Evolutionary conservation across 768 basidiomycete species (phyloP), one percentile per base, ranked within the genome.

Genomic region (Pleurotus eryngii): DNA sequence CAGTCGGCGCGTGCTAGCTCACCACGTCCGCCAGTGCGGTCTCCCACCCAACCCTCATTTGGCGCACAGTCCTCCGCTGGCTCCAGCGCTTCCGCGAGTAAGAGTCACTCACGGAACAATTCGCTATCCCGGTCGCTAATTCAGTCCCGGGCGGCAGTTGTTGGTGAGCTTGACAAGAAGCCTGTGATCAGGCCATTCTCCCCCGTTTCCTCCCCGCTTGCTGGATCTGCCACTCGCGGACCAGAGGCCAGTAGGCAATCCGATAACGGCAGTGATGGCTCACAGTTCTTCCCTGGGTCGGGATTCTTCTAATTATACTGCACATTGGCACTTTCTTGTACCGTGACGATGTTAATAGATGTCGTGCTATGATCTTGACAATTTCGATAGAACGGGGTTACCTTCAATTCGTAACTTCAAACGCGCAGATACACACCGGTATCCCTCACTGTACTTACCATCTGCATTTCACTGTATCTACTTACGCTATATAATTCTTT

Each of bases 151-250:
- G 71, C 72, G 72, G 63, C 71, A 62, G 71, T 68, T 42, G 76
- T 73, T 60, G 68, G 72, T 26, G 76, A 75, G 66, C 56, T 76
- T 63, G 75, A 76, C 57, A 74, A 73, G 74, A 77, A 76, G 66
- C 75, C 69, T 46, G 65, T 65, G 58, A 70, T 64, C 64, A 66
- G 60, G 67, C 73, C 57, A 46, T 55, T 57, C 50, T 64, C 58
- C 64, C 62, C 65, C 66, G 43, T 63, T 67, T 61, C 61, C 53
- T 40, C 53, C 61, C 17, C 60, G 48, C 43, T 64, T 55, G 11
- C 61, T 58, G 48, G 60, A 56, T 57, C 59, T 30, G 24, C 30
- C 2, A 54, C 46, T 24, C 24, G 48, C 27, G 55, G 49, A 59
- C 46, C 43, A n/a, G 47, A 49, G 46, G 61, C 53, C 12, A 64